Evolutionary conservation across 148 eudicot genomes (phyloP).

Genomic region (Vaccinium corymbosum): DNA sequence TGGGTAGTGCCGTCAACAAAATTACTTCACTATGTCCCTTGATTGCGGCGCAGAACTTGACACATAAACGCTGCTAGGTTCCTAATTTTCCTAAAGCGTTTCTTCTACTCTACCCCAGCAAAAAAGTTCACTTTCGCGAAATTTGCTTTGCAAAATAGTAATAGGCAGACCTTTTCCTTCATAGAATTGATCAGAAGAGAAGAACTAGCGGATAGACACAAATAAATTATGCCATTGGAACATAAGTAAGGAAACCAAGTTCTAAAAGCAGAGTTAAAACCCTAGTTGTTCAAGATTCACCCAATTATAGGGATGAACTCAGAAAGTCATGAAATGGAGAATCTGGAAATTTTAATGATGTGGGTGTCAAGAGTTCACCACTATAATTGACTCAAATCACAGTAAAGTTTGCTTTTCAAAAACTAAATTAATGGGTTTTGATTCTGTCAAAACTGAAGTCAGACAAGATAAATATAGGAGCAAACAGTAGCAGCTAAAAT

Average conservation of each 20-base stretch:
- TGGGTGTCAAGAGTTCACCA: slow-evolving; percentile 1
- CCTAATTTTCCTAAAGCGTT: background rate
- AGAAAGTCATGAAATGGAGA: background rate
- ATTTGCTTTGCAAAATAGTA: background rate
- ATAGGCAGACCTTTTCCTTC: background rate
- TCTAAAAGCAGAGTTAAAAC: background rate
- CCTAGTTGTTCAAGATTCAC: background rate
- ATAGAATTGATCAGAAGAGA: background rate
- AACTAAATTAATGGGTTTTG: background rate
- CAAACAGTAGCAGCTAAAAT: background rate
- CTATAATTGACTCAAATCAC: background rate
- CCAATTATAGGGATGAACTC: background rate
- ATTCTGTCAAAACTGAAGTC: background rate
- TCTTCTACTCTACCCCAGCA: background rate
- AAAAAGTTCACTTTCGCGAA: background rate
- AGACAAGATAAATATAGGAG: background rate
- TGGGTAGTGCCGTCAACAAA: background rate
- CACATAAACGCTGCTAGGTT: too few species aligned
- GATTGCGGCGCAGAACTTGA: background rate
- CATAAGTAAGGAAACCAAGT: background rate
- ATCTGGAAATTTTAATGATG: background rate
- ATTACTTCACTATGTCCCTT: background rate
- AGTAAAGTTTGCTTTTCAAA: background rate
- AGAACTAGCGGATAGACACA: background rate
- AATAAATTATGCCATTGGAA: background rate